Evolutionary conservation across 208 protist species (phyloP).

Genomic region (Leptomonas pyrrhocoris): DNA sequence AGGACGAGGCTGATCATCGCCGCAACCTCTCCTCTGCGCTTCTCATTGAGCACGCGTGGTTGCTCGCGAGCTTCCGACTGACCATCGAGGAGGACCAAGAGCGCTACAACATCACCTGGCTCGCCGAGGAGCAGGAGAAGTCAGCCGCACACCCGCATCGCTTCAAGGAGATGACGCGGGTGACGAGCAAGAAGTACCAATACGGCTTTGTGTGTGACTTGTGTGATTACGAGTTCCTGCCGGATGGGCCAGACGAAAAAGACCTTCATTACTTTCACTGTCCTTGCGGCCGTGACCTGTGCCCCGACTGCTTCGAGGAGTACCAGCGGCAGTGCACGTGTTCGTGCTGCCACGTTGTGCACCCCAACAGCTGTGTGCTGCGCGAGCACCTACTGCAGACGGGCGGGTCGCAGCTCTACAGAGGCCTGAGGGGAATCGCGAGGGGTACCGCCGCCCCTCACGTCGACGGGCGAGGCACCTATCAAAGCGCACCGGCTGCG

Average conservation of each 20-base stretch:
- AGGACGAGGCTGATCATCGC: constrained; percentile 47
- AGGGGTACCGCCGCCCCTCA: neutral
- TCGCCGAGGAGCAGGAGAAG: constrained; percentile 76
- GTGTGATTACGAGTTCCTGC: constrained; percentile 82
- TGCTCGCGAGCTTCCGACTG: constrained; percentile 61
- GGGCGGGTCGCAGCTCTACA: constrained; percentile 18
- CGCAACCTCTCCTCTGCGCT: constrained; percentile 33
- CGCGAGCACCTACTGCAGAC: constrained; percentile 54
- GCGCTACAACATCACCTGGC: constrained; percentile 78
- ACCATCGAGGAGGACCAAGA: constrained; percentile 73
- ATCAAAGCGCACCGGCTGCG: neutral
- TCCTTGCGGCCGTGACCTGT: constrained; percentile 84
- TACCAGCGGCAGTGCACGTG: constrained; percentile 77
- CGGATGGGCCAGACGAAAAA: constrained; percentile 33
- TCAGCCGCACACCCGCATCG: constrained; percentile 77
- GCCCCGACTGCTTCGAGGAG: constrained; percentile 66
- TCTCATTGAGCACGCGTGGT: constrained; percentile 63
- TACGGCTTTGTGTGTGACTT: constrained; percentile 88
- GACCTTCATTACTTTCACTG: constrained; percentile 85
- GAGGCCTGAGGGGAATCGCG: neutral
- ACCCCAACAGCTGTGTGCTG: constrained; percentile 68
- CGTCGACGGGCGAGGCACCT: neutral
- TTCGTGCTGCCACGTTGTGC: constrained; percentile 52
- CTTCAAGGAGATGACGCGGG: constrained; percentile 60
- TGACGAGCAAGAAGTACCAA: constrained; percentile 65